Percentiles rank a stretch among this genome's conserved stretches.
phyloP scores from a whole-genome alignment of 108 stramenopile species.

The Cyclostephanos invisitatus region DNA sequence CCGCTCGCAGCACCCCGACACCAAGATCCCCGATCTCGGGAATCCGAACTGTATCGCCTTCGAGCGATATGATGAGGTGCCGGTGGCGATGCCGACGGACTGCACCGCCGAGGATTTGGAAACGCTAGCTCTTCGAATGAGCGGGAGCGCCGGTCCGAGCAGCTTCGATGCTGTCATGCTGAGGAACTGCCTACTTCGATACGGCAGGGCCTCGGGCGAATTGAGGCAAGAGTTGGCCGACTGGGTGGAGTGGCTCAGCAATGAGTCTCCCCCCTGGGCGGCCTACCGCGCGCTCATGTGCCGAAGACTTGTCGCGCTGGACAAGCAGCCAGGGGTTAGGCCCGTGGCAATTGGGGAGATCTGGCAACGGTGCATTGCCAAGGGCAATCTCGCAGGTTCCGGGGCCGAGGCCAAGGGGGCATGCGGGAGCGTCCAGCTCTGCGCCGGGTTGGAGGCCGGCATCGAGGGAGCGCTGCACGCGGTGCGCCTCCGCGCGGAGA shows the following conservation, averaged over 20 bases:
- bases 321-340: slow-evolving; percentile 47
- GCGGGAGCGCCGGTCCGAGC: slow-evolving; percentile 3
- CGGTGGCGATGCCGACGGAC: neutral
- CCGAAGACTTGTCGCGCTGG: slow-evolving; percentile 38
- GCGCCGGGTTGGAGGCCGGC: too few relatives aligned
- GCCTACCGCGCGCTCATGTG: slow-evolving; percentile 19
- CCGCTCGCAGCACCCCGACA: slow-evolving; percentile 9
- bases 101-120: slow-evolving; percentile 5
- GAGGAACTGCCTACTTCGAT: slow-evolving; percentile 8
- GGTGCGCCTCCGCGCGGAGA: too few relatives aligned
- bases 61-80: neutral
- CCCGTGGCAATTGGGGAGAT: slow-evolving; percentile 45
- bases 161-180: slow-evolving; percentile 1
- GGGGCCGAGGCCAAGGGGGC: too few relatives aligned
- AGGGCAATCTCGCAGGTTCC: slow-evolving; percentile 3
- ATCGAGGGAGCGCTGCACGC: too few relatives aligned
- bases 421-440: too few relatives aligned
- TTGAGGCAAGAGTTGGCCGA: slow-evolving; percentile 12
- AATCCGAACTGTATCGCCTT: neutral
- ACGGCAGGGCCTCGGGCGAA: neutral
- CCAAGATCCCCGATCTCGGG: neutral
- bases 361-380: slow-evolving; percentile 36
- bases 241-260: too few relatives aligned
- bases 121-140: neutral
- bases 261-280: neutral